A percentile compares a stretch with the other conserved stretches of the same genome.
phyloP scores from a whole-genome alignment of 371 early-diverging fungal species.

The Entomophthora muscae region DNA sequence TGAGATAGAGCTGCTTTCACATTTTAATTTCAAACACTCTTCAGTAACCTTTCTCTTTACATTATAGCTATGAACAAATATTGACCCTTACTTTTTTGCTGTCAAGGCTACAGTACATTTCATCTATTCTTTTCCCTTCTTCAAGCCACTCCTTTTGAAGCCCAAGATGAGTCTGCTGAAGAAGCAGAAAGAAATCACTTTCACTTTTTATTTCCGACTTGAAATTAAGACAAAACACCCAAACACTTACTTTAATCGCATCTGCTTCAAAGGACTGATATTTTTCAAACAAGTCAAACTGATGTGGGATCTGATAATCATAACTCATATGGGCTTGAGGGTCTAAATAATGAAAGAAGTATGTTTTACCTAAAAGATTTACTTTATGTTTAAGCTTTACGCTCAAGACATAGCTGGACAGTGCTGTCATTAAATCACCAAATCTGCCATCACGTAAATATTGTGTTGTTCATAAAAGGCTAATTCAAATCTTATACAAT shows the following conservation, averaged over 20 bases:
- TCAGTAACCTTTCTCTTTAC: background rate
- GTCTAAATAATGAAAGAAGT: no score
- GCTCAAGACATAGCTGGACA: background rate
- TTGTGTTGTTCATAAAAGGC: no score
- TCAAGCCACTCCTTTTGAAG: background rate
- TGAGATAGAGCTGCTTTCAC: no score
- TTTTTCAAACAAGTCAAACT: background rate
- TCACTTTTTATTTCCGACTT: no score
- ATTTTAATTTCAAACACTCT: no score
- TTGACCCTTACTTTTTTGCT: background rate
- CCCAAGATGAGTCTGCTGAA: background rate
- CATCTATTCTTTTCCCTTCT: background rate
- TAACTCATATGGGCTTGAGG: no score
- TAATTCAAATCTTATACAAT: no score
- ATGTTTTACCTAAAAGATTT: no score
- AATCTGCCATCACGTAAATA: no score
- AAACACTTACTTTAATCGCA: background rate
- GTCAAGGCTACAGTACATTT: background rate
- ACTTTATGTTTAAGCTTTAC: background rate
- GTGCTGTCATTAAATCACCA: background rate
- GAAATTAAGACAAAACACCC: no score
- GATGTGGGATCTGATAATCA: background rate
- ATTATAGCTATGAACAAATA: background rate
- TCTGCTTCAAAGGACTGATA: background rate
- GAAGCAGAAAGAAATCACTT: background rate